These are phyloP conservation scores for Sechiopsis laciniata DNA, from an alignment of 306 rosid genomes.

Conservation along the genomic window DNA sequence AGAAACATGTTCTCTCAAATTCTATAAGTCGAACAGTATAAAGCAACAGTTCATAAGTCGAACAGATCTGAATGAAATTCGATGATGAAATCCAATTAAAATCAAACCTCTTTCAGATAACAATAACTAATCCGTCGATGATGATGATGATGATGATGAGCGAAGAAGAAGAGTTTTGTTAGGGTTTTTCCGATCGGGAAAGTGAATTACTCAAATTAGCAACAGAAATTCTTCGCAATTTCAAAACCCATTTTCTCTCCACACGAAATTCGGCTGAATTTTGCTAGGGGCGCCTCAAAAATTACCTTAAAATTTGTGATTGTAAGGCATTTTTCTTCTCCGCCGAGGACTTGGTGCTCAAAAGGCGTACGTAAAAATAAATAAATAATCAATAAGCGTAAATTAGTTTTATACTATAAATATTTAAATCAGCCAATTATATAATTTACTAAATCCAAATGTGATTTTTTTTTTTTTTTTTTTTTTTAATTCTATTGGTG, in stretches of 20 bases:
- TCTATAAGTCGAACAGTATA: background rate
- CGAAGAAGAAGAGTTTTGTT: background rate
- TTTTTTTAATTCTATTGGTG: no score
- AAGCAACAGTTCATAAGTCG: background rate
- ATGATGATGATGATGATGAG: background rate
- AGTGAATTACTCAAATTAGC: background rate
- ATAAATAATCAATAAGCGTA: background rate
- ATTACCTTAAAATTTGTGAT: conserved; percentile 6
- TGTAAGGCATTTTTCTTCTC: background rate
- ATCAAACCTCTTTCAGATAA: conserved; percentile 2
- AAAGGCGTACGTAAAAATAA: background rate
- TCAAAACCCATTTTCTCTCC: background rate
- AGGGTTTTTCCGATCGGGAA: conserved; percentile 5
- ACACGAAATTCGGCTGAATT: conserved; percentile 8
- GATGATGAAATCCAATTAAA: conserved; percentile 15
- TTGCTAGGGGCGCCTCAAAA: background rate
- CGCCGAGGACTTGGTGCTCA: conserved; percentile 6
- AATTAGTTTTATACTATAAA: background rate
- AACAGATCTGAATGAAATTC: conserved; percentile 14
- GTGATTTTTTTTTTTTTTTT: no score
- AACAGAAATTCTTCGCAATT: conserved; percentile 7
- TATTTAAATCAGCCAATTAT: background rate
- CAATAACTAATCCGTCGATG: background rate
- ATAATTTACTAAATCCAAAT: background rate
- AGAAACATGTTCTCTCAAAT: background rate